These are phyloP conservation scores for Neotropicomus parvogracilis DNA, from an alignment of 1,284 basidiomycete genomes.

Conservation along the genomic window DNA sequence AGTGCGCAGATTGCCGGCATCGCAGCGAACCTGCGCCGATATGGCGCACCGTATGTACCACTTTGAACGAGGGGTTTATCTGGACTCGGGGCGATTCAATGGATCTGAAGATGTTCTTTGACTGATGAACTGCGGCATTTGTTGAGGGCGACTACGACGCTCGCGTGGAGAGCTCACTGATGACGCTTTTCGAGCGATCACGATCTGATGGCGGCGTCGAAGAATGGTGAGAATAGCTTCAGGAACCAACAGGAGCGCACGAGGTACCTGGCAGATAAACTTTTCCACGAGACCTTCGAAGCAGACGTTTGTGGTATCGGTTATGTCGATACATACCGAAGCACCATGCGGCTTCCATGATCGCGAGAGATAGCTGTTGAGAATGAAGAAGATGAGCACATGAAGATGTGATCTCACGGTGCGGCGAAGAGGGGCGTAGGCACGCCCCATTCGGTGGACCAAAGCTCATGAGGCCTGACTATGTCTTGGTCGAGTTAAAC, in stretches of 20 bases:
- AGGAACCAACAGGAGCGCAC: neutral
- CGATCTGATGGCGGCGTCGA: constrained; percentile 49
- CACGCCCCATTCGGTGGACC: constrained; percentile 39
- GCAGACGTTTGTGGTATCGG: constrained; percentile 58
- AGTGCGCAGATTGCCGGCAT: constrained; percentile 40
- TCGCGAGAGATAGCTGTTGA: constrained; percentile 39
- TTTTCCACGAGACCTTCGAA: constrained; percentile 47
- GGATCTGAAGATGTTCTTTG: constrained; percentile 45
- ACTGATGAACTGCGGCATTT: constrained; percentile 34
- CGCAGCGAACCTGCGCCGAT: constrained; percentile 44
- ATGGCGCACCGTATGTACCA: constrained; percentile 43
- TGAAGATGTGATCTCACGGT: neutral
- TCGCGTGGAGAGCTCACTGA: constrained; percentile 10
- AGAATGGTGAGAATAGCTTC: constrained; percentile 29
- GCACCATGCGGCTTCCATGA: constrained; percentile 48
- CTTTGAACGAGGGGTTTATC: constrained; percentile 41
- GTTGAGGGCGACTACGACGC: constrained; percentile 6
- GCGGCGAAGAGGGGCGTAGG: neutral
- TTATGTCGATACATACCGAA: constrained; percentile 41
- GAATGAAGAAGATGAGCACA: neutral
- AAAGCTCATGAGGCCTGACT: constrained; percentile 47
- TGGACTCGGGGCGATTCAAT: constrained; percentile 38
- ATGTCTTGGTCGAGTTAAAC: too few species aligned
- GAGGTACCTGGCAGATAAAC: constrained; percentile 45
- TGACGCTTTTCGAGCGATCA: constrained; percentile 44